Conservation (phyloP, 2,329 filamentous ascomycete genomes). For the Sporothrix humicola region DNA sequence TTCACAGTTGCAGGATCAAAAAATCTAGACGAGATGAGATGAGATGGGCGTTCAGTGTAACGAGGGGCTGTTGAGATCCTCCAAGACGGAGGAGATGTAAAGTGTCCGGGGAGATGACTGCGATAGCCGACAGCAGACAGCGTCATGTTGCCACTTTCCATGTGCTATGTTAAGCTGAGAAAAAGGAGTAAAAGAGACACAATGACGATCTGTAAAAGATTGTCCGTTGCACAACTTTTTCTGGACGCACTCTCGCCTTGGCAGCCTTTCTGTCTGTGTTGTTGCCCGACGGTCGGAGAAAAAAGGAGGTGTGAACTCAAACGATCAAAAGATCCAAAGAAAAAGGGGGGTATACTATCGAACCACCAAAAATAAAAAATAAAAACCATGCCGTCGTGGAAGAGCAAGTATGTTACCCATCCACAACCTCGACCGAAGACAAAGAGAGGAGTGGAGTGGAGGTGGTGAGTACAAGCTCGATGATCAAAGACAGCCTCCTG, state of each 20-base stretch:
- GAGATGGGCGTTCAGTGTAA: constrained; percentile 13
- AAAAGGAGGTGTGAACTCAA: neutral
- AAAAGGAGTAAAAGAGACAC: neutral
- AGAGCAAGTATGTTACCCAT: constrained; percentile 19
- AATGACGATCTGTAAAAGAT: neutral
- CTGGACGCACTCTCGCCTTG: neutral
- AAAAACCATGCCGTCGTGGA: neutral
- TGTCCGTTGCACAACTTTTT: neutral
- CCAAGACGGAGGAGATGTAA: neutral
- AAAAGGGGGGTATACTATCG: neutral
- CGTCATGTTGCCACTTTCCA: too few species aligned
- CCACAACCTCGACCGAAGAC: constrained; percentile 26
- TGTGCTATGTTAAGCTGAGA: too few species aligned
- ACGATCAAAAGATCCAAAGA: neutral
- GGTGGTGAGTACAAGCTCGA: neutral
- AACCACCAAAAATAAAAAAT: neutral
- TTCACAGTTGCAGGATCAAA: too few species aligned
- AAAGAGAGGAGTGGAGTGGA: neutral
- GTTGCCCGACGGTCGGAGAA: neutral
- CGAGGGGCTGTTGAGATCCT: constrained; percentile 2
- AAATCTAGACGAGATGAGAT: neutral
- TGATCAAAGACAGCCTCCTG: neutral
- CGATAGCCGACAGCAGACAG: too few species aligned
- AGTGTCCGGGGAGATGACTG: neutral
- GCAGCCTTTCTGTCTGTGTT: neutral